These are phyloP conservation scores for Umbelopsis vinacea DNA, from an alignment of 192 early-diverging fungal genomes.

Conservation along the genomic window DNA sequence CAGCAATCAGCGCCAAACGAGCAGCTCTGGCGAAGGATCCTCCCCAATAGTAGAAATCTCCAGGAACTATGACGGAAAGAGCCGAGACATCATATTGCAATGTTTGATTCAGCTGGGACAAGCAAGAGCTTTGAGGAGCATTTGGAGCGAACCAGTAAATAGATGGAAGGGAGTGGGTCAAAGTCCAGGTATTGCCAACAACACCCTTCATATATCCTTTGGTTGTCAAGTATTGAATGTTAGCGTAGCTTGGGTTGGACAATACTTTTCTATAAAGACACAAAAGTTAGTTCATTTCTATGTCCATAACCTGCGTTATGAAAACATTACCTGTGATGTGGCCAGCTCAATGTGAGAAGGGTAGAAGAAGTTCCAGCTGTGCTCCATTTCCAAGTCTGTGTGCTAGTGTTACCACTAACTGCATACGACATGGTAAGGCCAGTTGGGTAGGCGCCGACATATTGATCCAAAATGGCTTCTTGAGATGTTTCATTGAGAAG, in stretches of 20 bases:
- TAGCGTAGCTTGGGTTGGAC: slow-evolving; percentile 15
- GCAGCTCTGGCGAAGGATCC: slow-evolving; percentile 52
- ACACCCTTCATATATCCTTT: slow-evolving; percentile 57
- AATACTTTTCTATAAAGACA: not conserved
- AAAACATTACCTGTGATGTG: slow-evolving; percentile 48
- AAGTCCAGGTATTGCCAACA: slow-evolving; percentile 48
- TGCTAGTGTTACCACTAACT: slow-evolving; percentile 32
- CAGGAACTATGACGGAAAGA: slow-evolving; percentile 31
- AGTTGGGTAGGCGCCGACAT: slow-evolving; percentile 48
- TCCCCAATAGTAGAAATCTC: slow-evolving; percentile 59
- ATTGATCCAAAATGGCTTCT: slow-evolving; percentile 46
- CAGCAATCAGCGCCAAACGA: slow-evolving; percentile 53
- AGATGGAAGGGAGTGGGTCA: slow-evolving; percentile 43
- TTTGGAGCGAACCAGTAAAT: slow-evolving; percentile 41
- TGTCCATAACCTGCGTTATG: slow-evolving; percentile 16
- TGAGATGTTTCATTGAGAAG: slow-evolving; percentile 27
- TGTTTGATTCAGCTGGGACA: slow-evolving; percentile 36
- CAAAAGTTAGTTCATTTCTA: too few species aligned
- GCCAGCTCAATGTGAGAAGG: slow-evolving; percentile 49
- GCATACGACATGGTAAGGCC: slow-evolving; percentile 51
- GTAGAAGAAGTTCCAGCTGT: slow-evolving; percentile 40
- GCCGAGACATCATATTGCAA: slow-evolving; percentile 40
- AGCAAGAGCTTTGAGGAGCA: slow-evolving; percentile 33
- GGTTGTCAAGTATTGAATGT: slow-evolving; percentile 46
- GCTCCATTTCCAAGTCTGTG: slow-evolving; percentile 37